phyloP scores from a whole-genome alignment of 768 basidiomycete genomes.

The Pleurotus sapidus region DNA sequence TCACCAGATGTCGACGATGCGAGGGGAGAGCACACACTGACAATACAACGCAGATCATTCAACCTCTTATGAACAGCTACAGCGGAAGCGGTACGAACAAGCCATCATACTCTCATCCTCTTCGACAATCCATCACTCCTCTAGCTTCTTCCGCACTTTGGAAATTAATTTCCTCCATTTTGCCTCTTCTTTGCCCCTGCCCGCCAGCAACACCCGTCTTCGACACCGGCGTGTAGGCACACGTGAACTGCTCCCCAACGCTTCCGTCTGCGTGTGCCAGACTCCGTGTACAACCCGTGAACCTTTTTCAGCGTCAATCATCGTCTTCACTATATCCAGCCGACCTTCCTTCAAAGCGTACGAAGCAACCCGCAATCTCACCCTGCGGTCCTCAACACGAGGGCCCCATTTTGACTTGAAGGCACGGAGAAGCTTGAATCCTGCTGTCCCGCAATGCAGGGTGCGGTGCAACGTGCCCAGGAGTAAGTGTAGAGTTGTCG shows the following conservation, averaged over 20 bases:
- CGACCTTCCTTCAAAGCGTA: constrained; percentile 68
- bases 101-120: not conserved
- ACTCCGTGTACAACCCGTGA: constrained; percentile 9
- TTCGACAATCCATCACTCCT: not conserved
- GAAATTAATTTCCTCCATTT: constrained; percentile 4
- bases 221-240: not conserved
- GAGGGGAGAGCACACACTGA: not conserved
- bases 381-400: constrained; percentile 50
- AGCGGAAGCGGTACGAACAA: constrained; percentile 4
- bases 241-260: not conserved
- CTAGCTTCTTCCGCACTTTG: constrained; percentile 3
- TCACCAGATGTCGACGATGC: not conserved
- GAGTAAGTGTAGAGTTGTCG: constrained; percentile 57
- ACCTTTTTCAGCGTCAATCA: constrained; percentile 15
- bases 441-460: constrained; percentile 53
- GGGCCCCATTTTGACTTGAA: constrained; percentile 59
- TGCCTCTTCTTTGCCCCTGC: not conserved
- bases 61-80: not conserved
- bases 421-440: constrained; percentile 36
- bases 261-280: not conserved
- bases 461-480: constrained; percentile 48
- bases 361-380: constrained; percentile 54
- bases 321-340: constrained; percentile 41
- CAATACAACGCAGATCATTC: not conserved
- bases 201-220: not conserved